Evolutionary conservation across 805 yeast species (phyloP).

Genomic region (Metschnikowia vanudenii): DNA sequence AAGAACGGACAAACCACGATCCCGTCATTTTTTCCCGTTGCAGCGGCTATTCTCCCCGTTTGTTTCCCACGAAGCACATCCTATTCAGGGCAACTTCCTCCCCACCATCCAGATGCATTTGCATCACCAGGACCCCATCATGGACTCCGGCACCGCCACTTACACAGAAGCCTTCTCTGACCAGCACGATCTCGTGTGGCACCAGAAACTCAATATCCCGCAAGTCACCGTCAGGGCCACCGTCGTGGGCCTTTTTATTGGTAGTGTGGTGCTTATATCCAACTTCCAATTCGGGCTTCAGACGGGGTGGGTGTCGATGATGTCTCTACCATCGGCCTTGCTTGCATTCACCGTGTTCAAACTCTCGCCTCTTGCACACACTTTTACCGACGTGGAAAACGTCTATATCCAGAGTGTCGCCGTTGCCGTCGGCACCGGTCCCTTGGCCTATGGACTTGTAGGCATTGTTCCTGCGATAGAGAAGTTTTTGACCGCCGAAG

Average conservation of each 20-base stretch:
- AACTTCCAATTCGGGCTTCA: constrained; percentile 96
- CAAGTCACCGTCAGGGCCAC: constrained; percentile 77
- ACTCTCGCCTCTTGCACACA: constrained; percentile 44
- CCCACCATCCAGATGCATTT: too few relatives aligned
- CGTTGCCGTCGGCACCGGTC: constrained; percentile 97
- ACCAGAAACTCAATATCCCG: constrained; percentile 50
- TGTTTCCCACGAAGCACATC: too few relatives aligned
- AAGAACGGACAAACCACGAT: too few relatives aligned
- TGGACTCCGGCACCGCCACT: not conserved
- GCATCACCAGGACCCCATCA: too few relatives aligned
- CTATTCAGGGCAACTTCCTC: too few relatives aligned
- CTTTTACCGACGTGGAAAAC: constrained; percentile 82
- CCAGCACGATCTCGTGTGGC: constrained; percentile 14
- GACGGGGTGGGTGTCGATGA: constrained; percentile 99
- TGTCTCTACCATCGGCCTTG: constrained; percentile 92
- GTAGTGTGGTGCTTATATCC: constrained; percentile 80
- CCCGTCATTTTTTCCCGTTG: too few relatives aligned
- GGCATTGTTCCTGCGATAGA: constrained; percentile 97
- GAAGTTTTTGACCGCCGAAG: constrained; percentile 75
- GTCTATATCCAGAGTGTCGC: constrained; percentile 90
- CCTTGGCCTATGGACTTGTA: constrained; percentile 89
- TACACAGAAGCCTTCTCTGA: not conserved
- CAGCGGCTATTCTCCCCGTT: too few relatives aligned
- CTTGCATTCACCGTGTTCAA: constrained; percentile 83
- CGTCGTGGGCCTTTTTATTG: constrained; percentile 75